These are phyloP conservation scores for Drechslerella dactyloides DNA, from an alignment of 2,329 filamentous ascomycete genomes.

Conservation along the genomic window DNA sequence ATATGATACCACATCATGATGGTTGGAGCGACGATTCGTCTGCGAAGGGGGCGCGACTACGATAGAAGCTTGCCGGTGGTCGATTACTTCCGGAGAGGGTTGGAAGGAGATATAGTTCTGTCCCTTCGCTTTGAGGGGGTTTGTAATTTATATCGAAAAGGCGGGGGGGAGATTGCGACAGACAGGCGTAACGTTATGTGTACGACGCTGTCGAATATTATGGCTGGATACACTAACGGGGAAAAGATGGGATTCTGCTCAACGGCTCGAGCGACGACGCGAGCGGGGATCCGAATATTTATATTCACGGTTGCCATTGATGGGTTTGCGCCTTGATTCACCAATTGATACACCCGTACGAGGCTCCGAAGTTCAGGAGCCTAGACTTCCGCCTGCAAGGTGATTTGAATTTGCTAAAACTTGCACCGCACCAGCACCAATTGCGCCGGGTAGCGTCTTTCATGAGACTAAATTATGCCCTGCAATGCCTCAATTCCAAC, in stretches of 20 bases:
- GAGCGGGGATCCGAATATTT: conserved; percentile 40
- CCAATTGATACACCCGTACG: neutral
- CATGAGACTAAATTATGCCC: too few relatives aligned
- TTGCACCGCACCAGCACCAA: conserved; percentile 15
- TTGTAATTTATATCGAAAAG: neutral
- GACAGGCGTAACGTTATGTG: conserved; percentile 1
- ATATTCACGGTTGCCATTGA: conserved; percentile 10
- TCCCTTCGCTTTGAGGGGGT: neutral
- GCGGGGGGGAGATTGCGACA: neutral
- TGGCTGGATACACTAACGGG: neutral
- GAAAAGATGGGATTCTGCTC: conserved; percentile 2
- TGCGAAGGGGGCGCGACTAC: neutral
- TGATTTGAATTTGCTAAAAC: conserved; percentile 35
- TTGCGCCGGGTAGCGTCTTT: too few relatives aligned
- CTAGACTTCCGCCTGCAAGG: conserved; percentile 18
- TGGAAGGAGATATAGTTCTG: neutral
- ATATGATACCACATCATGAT: conserved; percentile 53
- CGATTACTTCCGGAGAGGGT: too few relatives aligned
- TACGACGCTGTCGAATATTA: neutral
- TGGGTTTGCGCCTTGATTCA: neutral
- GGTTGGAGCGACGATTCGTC: neutral
- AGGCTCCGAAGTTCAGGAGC: conserved; percentile 6
- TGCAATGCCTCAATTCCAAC: conserved; percentile 25
- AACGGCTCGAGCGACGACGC: neutral
- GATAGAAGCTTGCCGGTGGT: too few relatives aligned